Evolutionary conservation across 768 basidiomycete genomes (phyloP), one percentile per base, ranked within the genome.

Genomic region (Mycena pura): DNA sequence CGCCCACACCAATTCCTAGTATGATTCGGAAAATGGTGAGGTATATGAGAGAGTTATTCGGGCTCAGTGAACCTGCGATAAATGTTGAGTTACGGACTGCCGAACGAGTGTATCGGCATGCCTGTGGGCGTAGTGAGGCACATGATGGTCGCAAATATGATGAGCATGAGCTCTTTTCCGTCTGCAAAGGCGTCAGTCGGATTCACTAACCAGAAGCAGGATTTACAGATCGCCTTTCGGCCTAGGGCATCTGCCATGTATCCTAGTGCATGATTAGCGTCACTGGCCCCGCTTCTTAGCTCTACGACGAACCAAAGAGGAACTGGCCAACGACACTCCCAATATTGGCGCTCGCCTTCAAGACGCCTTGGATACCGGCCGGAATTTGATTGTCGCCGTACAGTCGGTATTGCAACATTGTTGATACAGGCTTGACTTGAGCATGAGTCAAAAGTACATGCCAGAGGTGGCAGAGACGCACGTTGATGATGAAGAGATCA

Each of bases 131-230:
- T 84, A 2, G 86, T 84, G 57, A 92, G 78, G 27, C 80, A 82
- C 32, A 92, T 72, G 68, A 92, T 90, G 2, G 91, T 92, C 0
- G 88, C 90, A 49, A 92, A 62, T 68, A 93, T 92, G 65, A 91
- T 91, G 58, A 93, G 76, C 84, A 92, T 89, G 50, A 93, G 82
- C 68, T 92, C 91, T 70, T 91, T 89, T 9, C 90, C 89, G 63
- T 91, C 87, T 86, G 44, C 28, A 50, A 10, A 27, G 11, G 31
- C 21, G 8, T 66, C 40, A 69, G 49, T 19, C 27, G 25, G 13
- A 15, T n/a, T 31, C 15, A 21, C 3, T 19, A 13, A 40, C 41
- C 9, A 15, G 44, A 25, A 24, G 17, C n/a, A n/a, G 31, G 15
- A 68, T 73, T 28, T 38, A 87, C 86, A 90, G 51, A 91, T 79